These are phyloP conservation scores for Diaporthe vaccinii DNA, from an alignment of 2,329 filamentous ascomycete genomes.

Conservation along the genomic window DNA sequence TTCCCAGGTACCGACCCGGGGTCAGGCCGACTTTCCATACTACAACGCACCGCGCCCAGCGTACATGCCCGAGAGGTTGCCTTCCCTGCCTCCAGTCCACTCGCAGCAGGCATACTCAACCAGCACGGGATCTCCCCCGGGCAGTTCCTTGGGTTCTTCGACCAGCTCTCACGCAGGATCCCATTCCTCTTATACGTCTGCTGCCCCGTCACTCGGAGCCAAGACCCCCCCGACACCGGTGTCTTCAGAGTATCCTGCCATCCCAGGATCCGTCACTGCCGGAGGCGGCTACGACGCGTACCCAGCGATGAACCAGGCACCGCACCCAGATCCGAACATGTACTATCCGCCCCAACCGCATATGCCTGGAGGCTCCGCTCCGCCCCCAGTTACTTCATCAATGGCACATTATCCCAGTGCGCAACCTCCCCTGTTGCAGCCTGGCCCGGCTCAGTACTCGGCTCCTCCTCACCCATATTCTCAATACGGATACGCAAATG, in stretches of 20 bases:
- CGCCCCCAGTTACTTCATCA: slow-evolving; percentile 80
- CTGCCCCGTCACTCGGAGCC: slow-evolving; percentile 71
- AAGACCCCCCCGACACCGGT: slow-evolving; percentile 82
- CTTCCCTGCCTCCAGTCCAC: slow-evolving; percentile 78
- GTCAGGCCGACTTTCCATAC: slow-evolving; percentile 78
- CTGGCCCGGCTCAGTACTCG: slow-evolving; percentile 77
- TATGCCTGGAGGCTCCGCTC: slow-evolving; percentile 82
- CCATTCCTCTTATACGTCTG: slow-evolving; percentile 68
- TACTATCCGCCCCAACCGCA: slow-evolving; percentile 80
- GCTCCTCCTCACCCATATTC: slow-evolving; percentile 68
- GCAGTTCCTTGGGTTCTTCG: slow-evolving; percentile 79
- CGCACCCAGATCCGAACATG: slow-evolving; percentile 74
- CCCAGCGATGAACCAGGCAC: slow-evolving; percentile 83
- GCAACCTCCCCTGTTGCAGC: slow-evolving; percentile 82
- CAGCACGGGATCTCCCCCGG: slow-evolving; percentile 80
- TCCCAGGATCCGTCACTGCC: slow-evolving; percentile 52
- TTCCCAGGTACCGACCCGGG: slow-evolving; percentile 85
- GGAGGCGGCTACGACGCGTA: slow-evolving; percentile 57
- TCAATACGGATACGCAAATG: slow-evolving; percentile 82
- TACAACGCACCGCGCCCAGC: slow-evolving; percentile 77
- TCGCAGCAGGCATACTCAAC: slow-evolving; percentile 79
- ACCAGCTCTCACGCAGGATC: slow-evolving; percentile 65
- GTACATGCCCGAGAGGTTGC: slow-evolving; percentile 80
- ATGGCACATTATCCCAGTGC: slow-evolving; percentile 85
- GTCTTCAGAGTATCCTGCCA: slow-evolving; percentile 64